Base-by-base conservation (phyloP, 345 rosid species). In the Cardamine resedifolia region DNA sequence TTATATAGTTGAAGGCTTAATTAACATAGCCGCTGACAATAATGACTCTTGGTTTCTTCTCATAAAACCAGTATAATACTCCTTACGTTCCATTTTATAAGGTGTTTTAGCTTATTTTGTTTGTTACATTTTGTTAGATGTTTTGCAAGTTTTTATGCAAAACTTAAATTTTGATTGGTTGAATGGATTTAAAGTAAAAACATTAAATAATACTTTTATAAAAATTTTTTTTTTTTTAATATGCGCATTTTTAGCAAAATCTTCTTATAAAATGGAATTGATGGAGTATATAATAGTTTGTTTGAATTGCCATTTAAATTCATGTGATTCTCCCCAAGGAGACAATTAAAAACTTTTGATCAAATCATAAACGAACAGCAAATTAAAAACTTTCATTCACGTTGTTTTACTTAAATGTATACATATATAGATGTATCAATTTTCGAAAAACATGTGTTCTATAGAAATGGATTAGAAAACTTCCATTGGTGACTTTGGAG, bases 11-110 rank as follows among this genome's bases (percentile, higher is more conserved):
- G 62, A 53, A n/a, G 28, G 52, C 14, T 53, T 68, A 68, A 41
- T 55, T 55, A 55, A 18, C 62, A 41, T 14, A 56, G 53, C 12
- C 28, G 18, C 31, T 56, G 41, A 20, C 30, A 56, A 56, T 56
- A 43, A 43, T 68, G 73, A 43, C 64, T 68, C 73, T 56, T 68
- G 44, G 64, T 68, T 19, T 68, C 53, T 68, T 68, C 73, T 68
- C 43, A 30, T 68, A 15, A 68, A 41, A 28, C 41, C 12, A 38
- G 19, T 18, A 33, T 33, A n/a, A n/a, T n/a, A n/a, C n/a, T n/a
- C n/a, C n/a, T n/a, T n/a, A n/a, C n/a, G n/a, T n/a, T n/a, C n/a
- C n/a, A n/a, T n/a, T n/a, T n/a, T n/a, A n/a, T n/a, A n/a, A n/a
- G n/a, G n/a, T n/a, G n/a, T n/a, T n/a, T n/a, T n/a, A n/a, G n/a